Conservation (phyloP, 2,329 filamentous ascomycete species). For the Pyrenochaeta sp. region DNA sequence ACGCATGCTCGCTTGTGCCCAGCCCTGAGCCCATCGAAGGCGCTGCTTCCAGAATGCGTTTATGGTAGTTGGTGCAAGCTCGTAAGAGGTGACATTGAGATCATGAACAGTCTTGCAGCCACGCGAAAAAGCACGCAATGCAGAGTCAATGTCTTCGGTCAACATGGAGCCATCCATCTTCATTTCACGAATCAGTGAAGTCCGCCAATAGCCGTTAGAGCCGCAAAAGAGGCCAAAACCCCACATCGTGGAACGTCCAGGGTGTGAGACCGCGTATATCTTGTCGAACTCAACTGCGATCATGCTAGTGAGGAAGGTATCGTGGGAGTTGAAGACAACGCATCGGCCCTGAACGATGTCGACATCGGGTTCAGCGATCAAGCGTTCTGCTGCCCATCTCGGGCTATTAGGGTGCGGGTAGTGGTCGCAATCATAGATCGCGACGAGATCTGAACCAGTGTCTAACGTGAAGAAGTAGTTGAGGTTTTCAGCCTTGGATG, state of each 20-base stretch:
- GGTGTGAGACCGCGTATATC: conserved; percentile 62
- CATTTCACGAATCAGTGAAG: conserved; percentile 54
- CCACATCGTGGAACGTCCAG: conserved; percentile 57
- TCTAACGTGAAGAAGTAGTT: conserved; percentile 58
- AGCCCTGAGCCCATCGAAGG: conserved; percentile 61
- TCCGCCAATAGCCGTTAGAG: conserved; percentile 60
- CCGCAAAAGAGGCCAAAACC: conserved; percentile 60
- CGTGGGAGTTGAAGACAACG: conserved; percentile 58
- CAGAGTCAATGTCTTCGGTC: conserved; percentile 61
- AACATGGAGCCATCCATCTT: conserved; percentile 62
- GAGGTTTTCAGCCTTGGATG: conserved; percentile 60
- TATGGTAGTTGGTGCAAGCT: conserved; percentile 57
- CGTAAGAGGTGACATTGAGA: conserved; percentile 59
- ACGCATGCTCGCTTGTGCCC: conserved; percentile 58
- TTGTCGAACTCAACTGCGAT: conserved; percentile 62
- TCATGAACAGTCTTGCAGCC: conserved; percentile 58
- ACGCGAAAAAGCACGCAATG: conserved; percentile 55
- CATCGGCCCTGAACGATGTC: conserved; percentile 61
- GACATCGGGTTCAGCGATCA: conserved; percentile 52
- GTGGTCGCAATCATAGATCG: conserved; percentile 61
- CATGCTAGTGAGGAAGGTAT: conserved; percentile 56
- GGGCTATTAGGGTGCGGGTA: conserved; percentile 60
- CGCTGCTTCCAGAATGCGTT: conserved; percentile 60
- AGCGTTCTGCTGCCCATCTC: conserved; percentile 59
- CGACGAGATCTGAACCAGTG: conserved; percentile 56